Evolutionary conservation across 495 filamentous ascomycete species (phyloP).

Genomic region (Aspergillus conjunctus): DNA sequence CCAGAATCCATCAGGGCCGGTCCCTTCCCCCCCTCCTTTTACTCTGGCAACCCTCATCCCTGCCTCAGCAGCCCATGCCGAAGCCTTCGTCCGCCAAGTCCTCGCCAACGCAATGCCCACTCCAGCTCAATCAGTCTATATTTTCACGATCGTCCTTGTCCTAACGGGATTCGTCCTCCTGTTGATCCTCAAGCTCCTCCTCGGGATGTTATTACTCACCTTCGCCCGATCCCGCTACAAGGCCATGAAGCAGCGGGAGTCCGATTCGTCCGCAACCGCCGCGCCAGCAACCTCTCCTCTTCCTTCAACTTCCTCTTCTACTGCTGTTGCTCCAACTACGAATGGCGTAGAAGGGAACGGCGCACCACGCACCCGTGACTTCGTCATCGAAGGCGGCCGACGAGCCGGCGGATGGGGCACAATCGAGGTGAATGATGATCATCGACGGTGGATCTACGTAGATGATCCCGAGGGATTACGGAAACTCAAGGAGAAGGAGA

Average conservation of each 20-base stretch:
- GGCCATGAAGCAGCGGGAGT: conserved; percentile 74
- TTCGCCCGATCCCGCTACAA: conserved; percentile 76
- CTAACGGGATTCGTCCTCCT: conserved; percentile 74
- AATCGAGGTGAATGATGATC: conserved; percentile 86
- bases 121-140: conserved; percentile 45
- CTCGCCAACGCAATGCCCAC: conserved; percentile 49
- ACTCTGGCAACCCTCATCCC: conserved; percentile 42
- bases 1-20: conserved; percentile 25
- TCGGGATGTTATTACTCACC: conserved; percentile 78
- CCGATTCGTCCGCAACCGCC: conserved; percentile 37
- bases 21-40: conserved; percentile 37
- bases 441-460: conserved; percentile 81
- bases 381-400: conserved; percentile 67
- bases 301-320: conserved; percentile 15
- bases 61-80: conserved; percentile 39
- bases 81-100: conserved; percentile 39
- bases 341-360: conserved; percentile 7
- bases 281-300: conserved; percentile 12
- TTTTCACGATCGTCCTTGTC: conserved; percentile 74
- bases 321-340: neutral
- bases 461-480: conserved; percentile 75
- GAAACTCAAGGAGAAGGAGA: conserved; percentile 70
- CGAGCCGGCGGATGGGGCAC: conserved; percentile 80
- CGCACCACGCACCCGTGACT: conserved; percentile 41
- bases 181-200: conserved; percentile 76